Percentiles rank a stretch among this genome's conserved stretches.
Conservation (phyloP, 164 flowering plant species). For the Nymphaea colorata region DNA sequence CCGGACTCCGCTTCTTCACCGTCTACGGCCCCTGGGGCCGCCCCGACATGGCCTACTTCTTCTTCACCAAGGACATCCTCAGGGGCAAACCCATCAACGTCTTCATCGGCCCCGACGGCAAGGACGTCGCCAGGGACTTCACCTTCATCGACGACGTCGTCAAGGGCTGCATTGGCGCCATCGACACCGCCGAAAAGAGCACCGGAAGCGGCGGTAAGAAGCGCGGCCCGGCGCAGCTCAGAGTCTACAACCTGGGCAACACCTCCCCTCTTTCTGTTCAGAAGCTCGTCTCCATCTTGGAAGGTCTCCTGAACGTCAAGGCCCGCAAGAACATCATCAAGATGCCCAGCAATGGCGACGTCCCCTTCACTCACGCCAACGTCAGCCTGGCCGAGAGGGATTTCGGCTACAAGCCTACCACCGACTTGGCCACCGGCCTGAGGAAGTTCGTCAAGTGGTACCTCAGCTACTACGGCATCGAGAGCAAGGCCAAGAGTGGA, state of each 20-base stretch:
- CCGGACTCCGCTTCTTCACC: slow-evolving; percentile 78
- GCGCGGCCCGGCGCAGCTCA: slow-evolving; percentile 61
- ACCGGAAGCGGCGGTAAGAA: slow-evolving; percentile 88
- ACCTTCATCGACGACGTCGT: slow-evolving; percentile 90
- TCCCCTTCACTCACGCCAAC: slow-evolving; percentile 89
- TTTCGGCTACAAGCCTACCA: slow-evolving; percentile 81
- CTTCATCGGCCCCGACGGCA: slow-evolving; percentile 44
- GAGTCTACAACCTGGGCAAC: slow-evolving; percentile 81
- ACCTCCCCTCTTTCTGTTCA: slow-evolving; percentile 83
- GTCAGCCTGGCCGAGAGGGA: slow-evolving; percentile 67
- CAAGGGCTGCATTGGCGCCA: slow-evolving; percentile 73
- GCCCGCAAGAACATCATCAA: slow-evolving; percentile 68
- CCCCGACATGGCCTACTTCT: slow-evolving; percentile 96
- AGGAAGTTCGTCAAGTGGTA: slow-evolving; percentile 95
- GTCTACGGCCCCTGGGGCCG: slow-evolving; percentile 94
- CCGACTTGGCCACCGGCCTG: slow-evolving; percentile 68
- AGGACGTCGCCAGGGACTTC: slow-evolving; percentile 92
- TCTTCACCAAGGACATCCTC: slow-evolving; percentile 75
- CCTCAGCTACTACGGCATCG: slow-evolving; percentile 72
- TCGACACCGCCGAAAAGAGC: slow-evolving; percentile 89
- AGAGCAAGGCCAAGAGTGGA: slow-evolving; percentile 45
- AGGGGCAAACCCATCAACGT: slow-evolving; percentile 44
- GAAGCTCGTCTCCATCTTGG: slow-evolving; percentile 53
- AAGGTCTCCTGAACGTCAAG: slow-evolving; percentile 37
- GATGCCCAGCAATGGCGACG: slow-evolving; percentile 95